Evolutionary conservation across 1,139 yeast species (phyloP), one percentile per base, ranked within the genome.

Genomic region (Yamadazyma diospyri): DNA sequence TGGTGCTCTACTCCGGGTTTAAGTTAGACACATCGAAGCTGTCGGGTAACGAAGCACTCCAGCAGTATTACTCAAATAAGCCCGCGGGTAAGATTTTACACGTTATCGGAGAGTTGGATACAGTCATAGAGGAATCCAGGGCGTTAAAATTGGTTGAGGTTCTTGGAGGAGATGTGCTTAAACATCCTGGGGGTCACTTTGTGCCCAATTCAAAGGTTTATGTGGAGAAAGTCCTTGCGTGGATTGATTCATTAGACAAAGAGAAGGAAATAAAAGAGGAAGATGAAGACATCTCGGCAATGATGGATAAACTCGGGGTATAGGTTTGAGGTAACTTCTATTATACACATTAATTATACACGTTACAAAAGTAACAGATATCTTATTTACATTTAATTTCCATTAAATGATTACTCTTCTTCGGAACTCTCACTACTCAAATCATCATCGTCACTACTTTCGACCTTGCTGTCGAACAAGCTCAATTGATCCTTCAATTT

Each of bases 131-230:
- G n/a, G 88, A 83, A 32, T 81, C 74, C 30, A 68, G 94, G 39
- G 71, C 82, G 0, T 61, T 75, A 58, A 59, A 66, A 1, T 61
- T 89, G 25, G 79, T 67, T 46, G 72, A 85, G 8, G 56, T 2
- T 65, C 73, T 5, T 27, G 30, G 30, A 7, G 30, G 30, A 13
- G 69, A 69, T 3, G 41, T 79, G 25, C 51, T 85, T n/a, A 73
- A 67, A 40, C 95, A 86, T 52, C 84, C 89, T 2, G 95, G 95
- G 22, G 94, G 94, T 0, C 95, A 86, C 53, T 85, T 80, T 52
- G 89, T 85, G 11, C 95, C 95, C 5, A 81, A 81, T 44, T 72
- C 83, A 2, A 79, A 77, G 50, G 60, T 72, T 5, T 64, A 75
- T 50, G 72, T 82, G 2, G 72, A 70, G 27, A 75, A 78, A 39